Evolutionary conservation across 371 early-diverging fungal species (phyloP), one percentile per base, ranked within the genome.

Genomic region (Catenaria anguillulae): DNA sequence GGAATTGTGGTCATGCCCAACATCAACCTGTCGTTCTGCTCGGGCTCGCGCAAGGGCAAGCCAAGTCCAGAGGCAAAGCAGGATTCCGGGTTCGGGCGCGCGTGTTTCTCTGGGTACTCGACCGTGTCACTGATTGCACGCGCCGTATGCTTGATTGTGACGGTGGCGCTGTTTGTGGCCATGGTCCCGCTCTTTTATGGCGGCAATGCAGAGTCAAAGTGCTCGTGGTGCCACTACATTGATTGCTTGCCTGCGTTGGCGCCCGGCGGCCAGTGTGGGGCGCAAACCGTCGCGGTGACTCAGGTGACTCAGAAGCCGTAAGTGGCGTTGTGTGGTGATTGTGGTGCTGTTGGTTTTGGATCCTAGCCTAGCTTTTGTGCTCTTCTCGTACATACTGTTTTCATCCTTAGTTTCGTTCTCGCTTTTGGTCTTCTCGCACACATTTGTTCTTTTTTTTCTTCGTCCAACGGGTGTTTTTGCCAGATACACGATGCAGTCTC

Each of bases 1-100:
- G 74, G 76, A 5, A 64, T 77, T n/a, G 56, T 77, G 26, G 72
- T 79, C 60, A 68, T 77, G 72, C 80, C 80, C 2, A 71, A 67
- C 15, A 68, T 76, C 56, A 64, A 73, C 59, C 29, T 26, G 52
- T 29, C 29, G 13, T 29, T 26, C 52, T 50, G 52, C 52, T 50
- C 29, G 19, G 36, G 21, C 21, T 77, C 64, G 64, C 67, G 73
- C 34, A 72, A 69, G 37, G 64, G 70, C 68, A 73, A 76, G 60
- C 62, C 62, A 48, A 42, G 69, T 33, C 34, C 66, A 31, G 72
- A 72, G 60, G 55, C 62, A 12, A 63, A 56, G 2, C 5, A 40
- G 17, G 17, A 10, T 40, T 5, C 10, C 17, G 40, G 40, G 10
- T 40, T 17, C 61, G 75, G 17, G 62, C 62, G 60, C 31, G 33